phyloP scores from a whole-genome alignment of 1,284 basidiomycete species.

The Xerocomus tenax region DNA sequence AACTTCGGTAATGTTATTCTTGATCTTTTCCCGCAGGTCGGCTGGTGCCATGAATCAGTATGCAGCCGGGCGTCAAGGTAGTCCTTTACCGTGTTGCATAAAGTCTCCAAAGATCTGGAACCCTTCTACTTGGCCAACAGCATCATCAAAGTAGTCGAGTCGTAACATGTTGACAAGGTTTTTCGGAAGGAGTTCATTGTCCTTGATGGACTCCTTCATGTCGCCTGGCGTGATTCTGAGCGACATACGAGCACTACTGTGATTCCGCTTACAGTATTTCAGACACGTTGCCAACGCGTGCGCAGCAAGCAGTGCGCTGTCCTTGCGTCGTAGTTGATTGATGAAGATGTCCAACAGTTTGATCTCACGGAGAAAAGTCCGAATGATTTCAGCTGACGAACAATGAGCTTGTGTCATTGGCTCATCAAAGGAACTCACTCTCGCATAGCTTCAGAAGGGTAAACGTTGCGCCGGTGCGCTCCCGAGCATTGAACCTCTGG shows the following conservation, averaged over 20 bases:
- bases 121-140: slow-evolving; percentile 16
- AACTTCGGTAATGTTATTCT: slow-evolving; percentile 12
- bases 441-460: slow-evolving; percentile 6
- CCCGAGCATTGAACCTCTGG: slow-evolving; percentile 1
- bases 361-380: slow-evolving; percentile 1
- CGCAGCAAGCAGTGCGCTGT: slow-evolving; percentile 3
- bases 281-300: slow-evolving; percentile 6
- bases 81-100: slow-evolving; percentile 13
- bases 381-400: slow-evolving; percentile 4
- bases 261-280: slow-evolving; percentile 4
- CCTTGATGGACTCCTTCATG: slow-evolving; percentile 1
- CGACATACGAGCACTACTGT: no score
- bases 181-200: neutral
- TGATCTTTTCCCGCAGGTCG: slow-evolving; percentile 14
- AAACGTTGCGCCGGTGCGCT: slow-evolving; percentile 8
- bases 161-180: slow-evolving; percentile 12
- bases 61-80: neutral
- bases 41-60: slow-evolving; percentile 14
- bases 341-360: neutral
- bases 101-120: slow-evolving; percentile 20
- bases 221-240: neutral
- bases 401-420: neutral
- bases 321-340: neutral
- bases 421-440: neutral
- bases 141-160: slow-evolving; percentile 10